Evolutionary conservation across 139 green algal species (phyloP), one percentile per base, ranked within the genome.

Genomic region (Chlorella ohadii): DNA sequence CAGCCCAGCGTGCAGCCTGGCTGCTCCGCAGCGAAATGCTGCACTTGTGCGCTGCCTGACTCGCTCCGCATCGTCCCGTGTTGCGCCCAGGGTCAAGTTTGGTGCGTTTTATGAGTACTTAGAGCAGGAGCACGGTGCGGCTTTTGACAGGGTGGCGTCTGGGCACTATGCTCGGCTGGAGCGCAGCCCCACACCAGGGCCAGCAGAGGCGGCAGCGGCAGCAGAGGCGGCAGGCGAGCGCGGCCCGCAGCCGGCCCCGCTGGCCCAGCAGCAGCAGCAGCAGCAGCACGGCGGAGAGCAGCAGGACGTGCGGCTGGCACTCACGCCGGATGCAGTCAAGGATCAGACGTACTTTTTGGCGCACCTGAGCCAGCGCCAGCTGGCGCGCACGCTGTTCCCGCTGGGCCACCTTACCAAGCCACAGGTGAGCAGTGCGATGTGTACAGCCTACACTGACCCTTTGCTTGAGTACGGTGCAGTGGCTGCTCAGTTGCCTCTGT

Each of bases 311-410:
- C 68, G 76, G 72, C 89, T 98, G 56, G 72, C 84, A 1, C 71
- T 96, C 59, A 96, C 91, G 1, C 90, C 93, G 0, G 96, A 99
- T 84, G 88, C 88, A 1, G 84, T 97, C 9, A 98, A 98, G 87
- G 96, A 98, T 85, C 96, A 98, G 88, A 98, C 95, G 31, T 98
- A 98, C 87, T 98, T 98, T 56, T 78, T 98, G 82, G 93, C 96
- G 3, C 84, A 93, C 33, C 91, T 98, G 13, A 90, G 61, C 17
- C 88, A 90, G 41, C 12, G 34, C 23, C 97, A 99, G 89, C 92
- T 99, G 61, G 41, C 74, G 13, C 87, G 88, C 4, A 86, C 85
- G 61, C 94, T 99, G 89, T 99, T 99, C 76, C 97, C 97, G 11
- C 87, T 99, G 33, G 97, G 95, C 16, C 36, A 47, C 47, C 89